A percentile compares a stretch with the other conserved stretches of the same genome.
phyloP scores from a whole-genome alignment of 306 rosid genomes.

The Quercus robur region DNA sequence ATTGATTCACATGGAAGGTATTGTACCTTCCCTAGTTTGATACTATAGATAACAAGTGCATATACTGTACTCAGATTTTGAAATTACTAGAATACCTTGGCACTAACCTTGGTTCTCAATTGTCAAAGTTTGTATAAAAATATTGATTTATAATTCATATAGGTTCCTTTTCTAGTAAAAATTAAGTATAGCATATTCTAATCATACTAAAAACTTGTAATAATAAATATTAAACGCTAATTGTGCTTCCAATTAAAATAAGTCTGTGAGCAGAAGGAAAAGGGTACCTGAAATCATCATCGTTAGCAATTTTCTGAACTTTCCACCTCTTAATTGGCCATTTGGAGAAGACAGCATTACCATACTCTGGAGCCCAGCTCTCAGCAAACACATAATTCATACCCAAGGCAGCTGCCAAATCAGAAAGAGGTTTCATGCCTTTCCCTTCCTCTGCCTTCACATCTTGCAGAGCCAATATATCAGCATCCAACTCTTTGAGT shows the following conservation, averaged over 20 bases:
- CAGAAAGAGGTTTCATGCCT: conserved; percentile 80
- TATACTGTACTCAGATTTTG: neutral
- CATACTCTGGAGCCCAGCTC: conserved; percentile 97
- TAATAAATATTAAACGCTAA: neutral
- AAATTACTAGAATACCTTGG: neutral
- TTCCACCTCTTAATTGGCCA: conserved; percentile 87
- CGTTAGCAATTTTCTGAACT: conserved; percentile 79
- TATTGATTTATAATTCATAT: neutral
- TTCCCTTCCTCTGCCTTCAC: conserved; percentile 89
- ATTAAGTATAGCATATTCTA: neutral
- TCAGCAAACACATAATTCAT: conserved; percentile 88
- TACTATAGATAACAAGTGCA: neutral
- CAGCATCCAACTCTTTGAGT: conserved; percentile 77
- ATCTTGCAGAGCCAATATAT: conserved; percentile 79
- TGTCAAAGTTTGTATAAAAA: too few species aligned
- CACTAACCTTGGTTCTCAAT: neutral
- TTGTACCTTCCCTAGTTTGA: neutral
- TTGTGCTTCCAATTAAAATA: neutral
- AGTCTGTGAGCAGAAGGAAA: neutral
- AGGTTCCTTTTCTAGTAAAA: neutral
- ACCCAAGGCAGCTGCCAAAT: conserved; percentile 79
- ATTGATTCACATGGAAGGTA: neutral
- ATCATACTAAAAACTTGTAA: neutral
- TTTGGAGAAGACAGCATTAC: conserved; percentile 81
- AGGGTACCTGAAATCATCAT: conserved; percentile 77